Conservation (phyloP, 1,139 yeast species). For the Sugiyamaella neomexicana region DNA sequence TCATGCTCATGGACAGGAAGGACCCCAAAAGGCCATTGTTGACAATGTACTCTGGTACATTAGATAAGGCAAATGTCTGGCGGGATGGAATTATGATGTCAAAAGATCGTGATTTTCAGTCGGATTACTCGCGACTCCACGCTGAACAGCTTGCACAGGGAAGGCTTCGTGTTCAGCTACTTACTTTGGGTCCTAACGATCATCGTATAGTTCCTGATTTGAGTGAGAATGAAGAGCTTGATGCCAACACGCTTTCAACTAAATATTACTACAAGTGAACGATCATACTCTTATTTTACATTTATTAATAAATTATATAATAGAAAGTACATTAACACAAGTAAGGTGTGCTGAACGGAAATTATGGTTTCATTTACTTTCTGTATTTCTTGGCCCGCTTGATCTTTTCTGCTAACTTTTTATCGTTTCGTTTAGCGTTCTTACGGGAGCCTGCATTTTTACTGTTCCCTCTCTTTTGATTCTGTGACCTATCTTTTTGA, state of each 20-base stretch:
- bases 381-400: conserved; percentile 54
- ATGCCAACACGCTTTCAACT: conserved; percentile 27
- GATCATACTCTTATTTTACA: neutral
- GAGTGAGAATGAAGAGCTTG: conserved; percentile 11
- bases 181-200: conserved; percentile 50
- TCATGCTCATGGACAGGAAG: conserved; percentile 28
- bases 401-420: conserved; percentile 67
- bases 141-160: conserved; percentile 57
- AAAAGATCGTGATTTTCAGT: conserved; percentile 45
- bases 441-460: conserved; percentile 13
- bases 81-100: conserved; percentile 75
- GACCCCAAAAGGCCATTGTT: conserved; percentile 37
- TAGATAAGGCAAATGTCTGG: conserved; percentile 72
- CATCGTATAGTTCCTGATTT: conserved; percentile 17
- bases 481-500: conserved; percentile 31
- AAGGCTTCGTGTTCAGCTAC: conserved; percentile 64
- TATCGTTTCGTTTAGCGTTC: conserved; percentile 23
- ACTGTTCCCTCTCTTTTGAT: conserved; percentile 22
- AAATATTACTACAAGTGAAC: conserved; percentile 33
- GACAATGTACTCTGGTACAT: conserved; percentile 68
- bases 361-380: conserved; percentile 37
- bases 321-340: conserved; percentile 4
- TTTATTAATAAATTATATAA: conserved; percentile 9
- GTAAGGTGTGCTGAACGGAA: neutral
- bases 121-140: conserved; percentile 61